These are phyloP conservation scores for Roridomyces roridus DNA, from an alignment of 768 basidiomycete genomes.

Conservation along the genomic window DNA sequence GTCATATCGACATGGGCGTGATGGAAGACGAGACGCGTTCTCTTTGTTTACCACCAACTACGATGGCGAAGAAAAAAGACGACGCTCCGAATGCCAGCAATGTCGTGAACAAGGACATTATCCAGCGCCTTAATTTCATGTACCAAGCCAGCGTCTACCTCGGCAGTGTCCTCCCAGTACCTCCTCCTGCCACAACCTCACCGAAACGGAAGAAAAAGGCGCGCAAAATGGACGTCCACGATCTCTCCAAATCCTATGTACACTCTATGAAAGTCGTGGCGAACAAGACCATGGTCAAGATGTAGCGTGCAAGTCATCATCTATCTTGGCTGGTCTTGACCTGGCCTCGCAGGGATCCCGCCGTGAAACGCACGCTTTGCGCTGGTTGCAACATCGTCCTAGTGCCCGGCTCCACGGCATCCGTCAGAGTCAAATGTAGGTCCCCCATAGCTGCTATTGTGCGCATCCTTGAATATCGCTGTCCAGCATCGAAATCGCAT, in stretches of 20 bases:
- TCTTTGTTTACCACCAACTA: constrained; percentile 1
- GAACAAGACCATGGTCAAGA: constrained; percentile 76
- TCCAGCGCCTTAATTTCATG: constrained; percentile 85
- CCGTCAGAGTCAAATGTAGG: constrained; percentile 71
- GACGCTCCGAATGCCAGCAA: constrained; percentile 61
- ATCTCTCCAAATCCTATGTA: constrained; percentile 71
- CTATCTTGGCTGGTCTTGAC: background rate
- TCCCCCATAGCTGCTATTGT: background rate
- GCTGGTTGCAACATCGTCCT: constrained; percentile 68
- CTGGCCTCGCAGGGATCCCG: constrained; percentile 65
- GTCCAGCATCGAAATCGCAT: constrained; percentile 46
- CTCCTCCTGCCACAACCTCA: constrained; percentile 7
- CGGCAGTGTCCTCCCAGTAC: constrained; percentile 39
- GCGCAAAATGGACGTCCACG: constrained; percentile 40
- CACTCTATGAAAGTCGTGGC: constrained; percentile 73
- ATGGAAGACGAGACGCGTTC: constrained; percentile 1
- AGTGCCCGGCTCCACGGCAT: constrained; percentile 70
- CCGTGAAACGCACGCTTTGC: constrained; percentile 84
- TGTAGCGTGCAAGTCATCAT: constrained; percentile 51
- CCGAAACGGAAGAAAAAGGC: constrained; percentile 30
- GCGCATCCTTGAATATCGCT: background rate
- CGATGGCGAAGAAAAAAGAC: constrained; percentile 76
- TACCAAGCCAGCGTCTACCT: constrained; percentile 82
- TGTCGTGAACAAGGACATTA: constrained; percentile 72
- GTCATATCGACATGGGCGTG: constrained; percentile 44